phyloP scores from a whole-genome alignment of 768 basidiomycete species.

The Rhodotorula babjevae region DNA sequence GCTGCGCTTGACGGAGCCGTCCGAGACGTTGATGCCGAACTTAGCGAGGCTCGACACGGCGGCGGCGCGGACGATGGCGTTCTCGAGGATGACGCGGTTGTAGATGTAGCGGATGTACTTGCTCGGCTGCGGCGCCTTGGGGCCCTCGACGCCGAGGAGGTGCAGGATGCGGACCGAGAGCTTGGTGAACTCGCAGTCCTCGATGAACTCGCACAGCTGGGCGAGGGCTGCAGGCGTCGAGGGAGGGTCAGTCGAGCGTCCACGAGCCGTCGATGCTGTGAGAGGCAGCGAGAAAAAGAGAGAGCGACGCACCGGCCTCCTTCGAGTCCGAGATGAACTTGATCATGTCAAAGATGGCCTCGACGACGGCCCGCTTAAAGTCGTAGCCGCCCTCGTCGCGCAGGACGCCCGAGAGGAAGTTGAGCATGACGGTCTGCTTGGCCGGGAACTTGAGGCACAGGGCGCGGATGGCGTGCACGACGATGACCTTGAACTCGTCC shows the following conservation, averaged over 20 bases:
- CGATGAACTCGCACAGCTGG: slow-evolving; percentile 98
- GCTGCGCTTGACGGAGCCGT: slow-evolving; percentile 71
- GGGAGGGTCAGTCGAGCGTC: not conserved
- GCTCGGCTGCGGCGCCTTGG: slow-evolving; percentile 89
- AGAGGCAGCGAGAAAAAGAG: not conserved
- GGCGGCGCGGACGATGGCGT: slow-evolving; percentile 93
- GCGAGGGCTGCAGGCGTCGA: slow-evolving; percentile 62
- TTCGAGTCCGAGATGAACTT: slow-evolving; percentile 93
- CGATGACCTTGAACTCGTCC: slow-evolving; percentile 99
- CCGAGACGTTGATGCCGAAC: slow-evolving; percentile 85
- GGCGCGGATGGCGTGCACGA: slow-evolving; percentile 95
- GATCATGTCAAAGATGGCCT: slow-evolving; percentile 99
- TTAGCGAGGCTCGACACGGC: slow-evolving; percentile 92
- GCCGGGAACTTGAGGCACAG: slow-evolving; percentile 97
- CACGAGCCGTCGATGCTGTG: not conserved
- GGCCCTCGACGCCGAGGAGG: slow-evolving; percentile 90
- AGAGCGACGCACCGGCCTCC: slow-evolving; percentile 62
- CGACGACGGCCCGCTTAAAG: slow-evolving; percentile 97
- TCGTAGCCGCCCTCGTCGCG: slow-evolving; percentile 99
- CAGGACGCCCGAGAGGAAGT: slow-evolving; percentile 91
- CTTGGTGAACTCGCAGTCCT: slow-evolving; percentile 99
- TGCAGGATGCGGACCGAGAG: slow-evolving; percentile 95
- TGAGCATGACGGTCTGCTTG: slow-evolving; percentile 94
- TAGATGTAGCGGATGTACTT: slow-evolving; percentile 99
- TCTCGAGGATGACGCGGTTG: slow-evolving; percentile 97